Conservation (phyloP, 75 land plant species). For the Isoetes taiwanensis region DNA sequence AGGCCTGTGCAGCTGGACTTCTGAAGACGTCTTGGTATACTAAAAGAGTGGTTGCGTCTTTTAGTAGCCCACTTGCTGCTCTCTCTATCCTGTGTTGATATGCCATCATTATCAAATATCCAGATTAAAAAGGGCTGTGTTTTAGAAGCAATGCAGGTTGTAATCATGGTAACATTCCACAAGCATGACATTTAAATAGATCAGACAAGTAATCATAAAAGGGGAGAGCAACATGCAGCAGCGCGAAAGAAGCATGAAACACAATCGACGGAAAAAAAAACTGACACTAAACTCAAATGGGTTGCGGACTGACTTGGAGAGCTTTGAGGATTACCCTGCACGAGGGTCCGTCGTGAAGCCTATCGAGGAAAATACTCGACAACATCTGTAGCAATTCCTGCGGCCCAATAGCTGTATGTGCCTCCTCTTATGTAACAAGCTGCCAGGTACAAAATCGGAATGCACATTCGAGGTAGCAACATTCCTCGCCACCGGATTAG, state of each 20-base stretch:
- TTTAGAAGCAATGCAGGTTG: neutral
- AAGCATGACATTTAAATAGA: neutral
- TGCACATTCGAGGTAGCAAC: no score
- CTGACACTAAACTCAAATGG: neutral
- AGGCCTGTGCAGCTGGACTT: constrained; percentile 24
- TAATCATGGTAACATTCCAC: neutral
- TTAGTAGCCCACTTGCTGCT: constrained; percentile 17
- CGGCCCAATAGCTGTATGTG: no score
- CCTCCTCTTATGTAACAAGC: no score
- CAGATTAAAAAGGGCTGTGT: neutral
- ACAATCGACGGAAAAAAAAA: neutral
- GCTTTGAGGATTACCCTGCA: constrained; percentile 3
- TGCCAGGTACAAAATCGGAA: no score
- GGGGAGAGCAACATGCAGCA: neutral
- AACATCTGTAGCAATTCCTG: no score
- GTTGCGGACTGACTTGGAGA: no score
- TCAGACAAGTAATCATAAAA: neutral
- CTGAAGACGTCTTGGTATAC: constrained; percentile 26
- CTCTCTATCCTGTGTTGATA: constrained; percentile 20
- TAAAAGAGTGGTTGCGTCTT: constrained; percentile 22
- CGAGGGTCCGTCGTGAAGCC: constrained; percentile 22
- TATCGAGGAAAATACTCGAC: constrained; percentile 12
- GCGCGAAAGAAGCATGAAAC: neutral
- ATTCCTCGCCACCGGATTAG: no score
- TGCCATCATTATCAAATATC: neutral